These are phyloP conservation scores for Fusarium solani-melongenae DNA, from an alignment of 2,329 filamentous ascomycete genomes.

Conservation along the genomic window DNA sequence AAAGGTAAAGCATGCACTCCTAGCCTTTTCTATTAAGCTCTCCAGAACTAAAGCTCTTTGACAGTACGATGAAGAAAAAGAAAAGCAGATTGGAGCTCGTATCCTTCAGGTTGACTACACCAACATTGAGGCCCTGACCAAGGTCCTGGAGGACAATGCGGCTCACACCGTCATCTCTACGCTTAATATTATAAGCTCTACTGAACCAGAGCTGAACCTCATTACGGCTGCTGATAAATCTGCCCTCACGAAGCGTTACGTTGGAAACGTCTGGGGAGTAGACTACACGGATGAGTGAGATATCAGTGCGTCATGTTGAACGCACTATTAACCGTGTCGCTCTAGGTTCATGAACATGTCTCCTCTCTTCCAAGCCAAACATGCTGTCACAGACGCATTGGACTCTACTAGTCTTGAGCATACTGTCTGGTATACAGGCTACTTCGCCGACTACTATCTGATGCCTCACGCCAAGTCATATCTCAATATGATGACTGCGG, in stretches of 20 bases:
- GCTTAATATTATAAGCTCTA: conserved; percentile 43
- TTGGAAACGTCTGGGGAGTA: conserved; percentile 56
- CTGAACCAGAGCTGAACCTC: conserved; percentile 48
- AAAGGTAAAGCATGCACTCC: conserved; percentile 40
- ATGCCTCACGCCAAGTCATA: background rate
- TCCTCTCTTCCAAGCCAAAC: background rate
- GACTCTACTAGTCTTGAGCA: background rate
- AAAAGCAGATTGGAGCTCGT: conserved; percentile 29
- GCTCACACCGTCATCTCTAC: conserved; percentile 58
- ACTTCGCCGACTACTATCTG: conserved; percentile 2
- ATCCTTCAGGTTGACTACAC: conserved; percentile 44
- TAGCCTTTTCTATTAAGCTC: background rate
- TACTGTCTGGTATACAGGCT: background rate
- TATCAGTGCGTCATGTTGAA: background rate
- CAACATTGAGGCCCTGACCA: conserved; percentile 37
- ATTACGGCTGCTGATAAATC: conserved; percentile 56
- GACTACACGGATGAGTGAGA: conserved; percentile 25
- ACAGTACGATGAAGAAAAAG: background rate
- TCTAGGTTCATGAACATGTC: background rate
- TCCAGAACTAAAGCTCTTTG: background rate
- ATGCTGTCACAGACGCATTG: background rate
- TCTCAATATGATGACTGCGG: conserved; percentile 2
- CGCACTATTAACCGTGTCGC: background rate
- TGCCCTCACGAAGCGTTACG: conserved; percentile 51
- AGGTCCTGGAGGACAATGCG: conserved; percentile 48